Percentiles rank a stretch among this genome's conserved stretches.
phyloP scores from a whole-genome alignment of 129 eudicot species.

The Flaveria linearis region DNA sequence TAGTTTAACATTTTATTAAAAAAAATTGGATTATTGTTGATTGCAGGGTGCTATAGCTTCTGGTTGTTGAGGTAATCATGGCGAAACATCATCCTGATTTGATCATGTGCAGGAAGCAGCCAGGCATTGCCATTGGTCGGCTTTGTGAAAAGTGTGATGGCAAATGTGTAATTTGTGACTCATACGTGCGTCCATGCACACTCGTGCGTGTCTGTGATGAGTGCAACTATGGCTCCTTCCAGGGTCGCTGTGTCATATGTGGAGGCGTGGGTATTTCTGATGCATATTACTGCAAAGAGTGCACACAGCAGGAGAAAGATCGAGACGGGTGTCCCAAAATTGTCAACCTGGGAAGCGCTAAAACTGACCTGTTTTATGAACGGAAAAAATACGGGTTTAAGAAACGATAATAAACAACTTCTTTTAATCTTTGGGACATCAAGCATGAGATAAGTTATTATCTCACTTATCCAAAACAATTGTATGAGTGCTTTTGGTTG shows the following conservation, averaged over 20 bases:
- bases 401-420: conserved; percentile 35
- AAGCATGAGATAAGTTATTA: conserved; percentile 5
- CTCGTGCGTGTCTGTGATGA: conserved; percentile 53
- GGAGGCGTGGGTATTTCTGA: conserved; percentile 61
- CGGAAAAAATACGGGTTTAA: conserved; percentile 53
- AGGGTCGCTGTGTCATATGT: conserved; percentile 51
- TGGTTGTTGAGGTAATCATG: conserved; percentile 37
- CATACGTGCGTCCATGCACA: conserved; percentile 68
- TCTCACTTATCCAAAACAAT: neutral
- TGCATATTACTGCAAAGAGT: conserved; percentile 59
- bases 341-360: conserved; percentile 53
- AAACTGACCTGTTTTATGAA: conserved; percentile 51
- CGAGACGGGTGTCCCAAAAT: conserved; percentile 59
- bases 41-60: conserved; percentile 24
- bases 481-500: conserved; percentile 20
- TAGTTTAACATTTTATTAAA: neutral
- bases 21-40: neutral
- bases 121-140: conserved; percentile 81
- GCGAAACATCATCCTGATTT: conserved; percentile 84
- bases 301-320: conserved; percentile 60
- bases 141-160: conserved; percentile 77
- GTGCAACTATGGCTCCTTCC: conserved; percentile 57
- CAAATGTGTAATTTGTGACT: conserved; percentile 68
- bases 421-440: neutral
- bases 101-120: conserved; percentile 84